A percentile compares a stretch with the other conserved stretches of the same genome.
These are phyloP conservation scores for Crithidia bombi DNA, from an alignment of 208 protist genomes.

Conservation along the genomic window DNA sequence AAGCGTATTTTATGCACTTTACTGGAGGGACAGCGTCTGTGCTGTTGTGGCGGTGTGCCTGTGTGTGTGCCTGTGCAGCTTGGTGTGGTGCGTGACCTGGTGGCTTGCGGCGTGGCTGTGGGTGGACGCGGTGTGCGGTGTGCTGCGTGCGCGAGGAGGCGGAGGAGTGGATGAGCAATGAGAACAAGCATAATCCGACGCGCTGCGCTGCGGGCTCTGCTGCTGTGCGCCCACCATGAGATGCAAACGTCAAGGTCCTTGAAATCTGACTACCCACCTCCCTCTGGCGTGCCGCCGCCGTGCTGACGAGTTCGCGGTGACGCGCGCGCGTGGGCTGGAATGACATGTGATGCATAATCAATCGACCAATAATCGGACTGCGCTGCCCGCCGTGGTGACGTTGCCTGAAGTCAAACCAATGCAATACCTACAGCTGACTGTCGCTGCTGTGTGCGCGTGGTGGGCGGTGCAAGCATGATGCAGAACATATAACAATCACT, in stretches of 20 bases:
- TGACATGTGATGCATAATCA: constrained; percentile 21
- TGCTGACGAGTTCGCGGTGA: background rate
- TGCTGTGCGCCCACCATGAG: constrained; percentile 28
- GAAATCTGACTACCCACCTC: constrained; percentile 47
- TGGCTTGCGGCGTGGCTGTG: background rate
- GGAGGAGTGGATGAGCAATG: constrained; percentile 50
- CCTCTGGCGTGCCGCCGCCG: background rate
- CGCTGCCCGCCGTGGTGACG: constrained; percentile 9
- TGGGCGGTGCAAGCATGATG: constrained; percentile 37
- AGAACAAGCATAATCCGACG: constrained; percentile 68
- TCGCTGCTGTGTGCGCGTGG: constrained; percentile 5
- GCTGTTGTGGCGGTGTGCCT: background rate
- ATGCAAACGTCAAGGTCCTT: constrained; percentile 51
- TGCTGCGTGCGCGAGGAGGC: constrained; percentile 11
- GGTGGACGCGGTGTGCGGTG: background rate
- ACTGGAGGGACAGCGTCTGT: background rate
- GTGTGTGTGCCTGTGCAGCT: background rate
- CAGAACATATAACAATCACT: constrained; percentile 39
- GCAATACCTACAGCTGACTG: constrained; percentile 18
- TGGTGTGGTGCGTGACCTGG: background rate
- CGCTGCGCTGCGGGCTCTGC: constrained; percentile 13
- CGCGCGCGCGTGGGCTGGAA: constrained; percentile 2
- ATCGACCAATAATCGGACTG: constrained; percentile 23
- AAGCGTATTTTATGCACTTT: constrained; percentile 1
- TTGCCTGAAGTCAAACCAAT: constrained; percentile 22